phyloP scores from a whole-genome alignment of 2,329 filamentous ascomycete species.

The Colletotrichum destructivum region DNA sequence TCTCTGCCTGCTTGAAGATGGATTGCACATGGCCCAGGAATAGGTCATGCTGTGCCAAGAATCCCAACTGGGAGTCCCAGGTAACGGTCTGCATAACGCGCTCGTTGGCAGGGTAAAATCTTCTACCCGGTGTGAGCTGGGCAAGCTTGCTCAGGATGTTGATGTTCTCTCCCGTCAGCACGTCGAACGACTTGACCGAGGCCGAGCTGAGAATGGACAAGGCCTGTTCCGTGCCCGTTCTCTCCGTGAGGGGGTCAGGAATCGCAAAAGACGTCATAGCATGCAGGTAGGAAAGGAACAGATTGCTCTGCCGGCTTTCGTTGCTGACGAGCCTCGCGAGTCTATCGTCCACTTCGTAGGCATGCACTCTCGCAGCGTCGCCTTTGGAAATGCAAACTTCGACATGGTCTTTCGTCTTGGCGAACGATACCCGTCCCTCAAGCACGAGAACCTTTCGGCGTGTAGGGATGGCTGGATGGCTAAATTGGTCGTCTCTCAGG shows the following conservation, averaged over 20 bases:
- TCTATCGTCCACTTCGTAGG: slow-evolving; percentile 63
- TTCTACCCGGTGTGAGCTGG: slow-evolving; percentile 57
- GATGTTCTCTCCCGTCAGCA: slow-evolving; percentile 54
- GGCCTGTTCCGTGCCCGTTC: slow-evolving; percentile 70
- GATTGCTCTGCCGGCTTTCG: slow-evolving; percentile 65
- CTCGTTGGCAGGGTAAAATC: slow-evolving; percentile 60
- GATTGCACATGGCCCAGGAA: slow-evolving; percentile 55
- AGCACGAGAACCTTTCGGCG: slow-evolving; percentile 49
- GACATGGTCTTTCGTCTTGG: slow-evolving; percentile 50
- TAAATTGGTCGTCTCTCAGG: slow-evolving; percentile 48
- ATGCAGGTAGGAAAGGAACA: slow-evolving; percentile 68
- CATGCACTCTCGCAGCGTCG: slow-evolving; percentile 49
- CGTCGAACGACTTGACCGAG: slow-evolving; percentile 62
- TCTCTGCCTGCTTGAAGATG: slow-evolving; percentile 52
- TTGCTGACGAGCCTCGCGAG: slow-evolving; percentile 67
- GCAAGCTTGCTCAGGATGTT: slow-evolving; percentile 56
- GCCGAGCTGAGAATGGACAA: slow-evolving; percentile 64
- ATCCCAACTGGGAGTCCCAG: slow-evolving; percentile 59
- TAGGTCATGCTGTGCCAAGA: slow-evolving; percentile 60
- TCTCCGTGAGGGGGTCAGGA: slow-evolving; percentile 62
- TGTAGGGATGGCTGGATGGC: slow-evolving; percentile 57
- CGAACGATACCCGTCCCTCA: slow-evolving; percentile 27
- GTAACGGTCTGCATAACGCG: slow-evolving; percentile 62
- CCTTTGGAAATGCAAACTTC: slow-evolving; percentile 52
- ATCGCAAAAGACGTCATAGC: slow-evolving; percentile 68